phyloP scores from a whole-genome alignment of 2,329 filamentous ascomycete species.

The Coniochaeta prunicola region DNA sequence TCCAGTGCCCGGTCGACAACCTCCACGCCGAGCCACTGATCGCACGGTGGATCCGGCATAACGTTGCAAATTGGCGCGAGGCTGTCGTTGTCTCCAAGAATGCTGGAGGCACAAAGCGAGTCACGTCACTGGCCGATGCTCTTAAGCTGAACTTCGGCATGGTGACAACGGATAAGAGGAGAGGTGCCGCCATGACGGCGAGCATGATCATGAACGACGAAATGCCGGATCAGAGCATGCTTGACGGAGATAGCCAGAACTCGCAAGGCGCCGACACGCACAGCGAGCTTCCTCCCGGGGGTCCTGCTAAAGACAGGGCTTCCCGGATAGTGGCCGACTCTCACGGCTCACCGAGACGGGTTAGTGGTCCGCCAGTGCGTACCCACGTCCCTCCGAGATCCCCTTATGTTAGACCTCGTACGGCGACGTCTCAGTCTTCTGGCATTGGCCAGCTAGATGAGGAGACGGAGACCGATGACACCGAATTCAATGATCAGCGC shows the following conservation, averaged over 20 bases:
- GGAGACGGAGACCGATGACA: constrained; percentile 28
- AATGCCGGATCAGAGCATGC: constrained; percentile 37
- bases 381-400: constrained; percentile 19
- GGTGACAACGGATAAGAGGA: constrained; percentile 75
- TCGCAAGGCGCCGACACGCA: constrained; percentile 13
- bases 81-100: constrained; percentile 98
- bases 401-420: constrained; percentile 19
- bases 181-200: constrained; percentile 60
- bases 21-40: constrained; percentile 93
- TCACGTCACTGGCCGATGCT: constrained; percentile 91
- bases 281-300: constrained; percentile 16
- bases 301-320: constrained; percentile 12
- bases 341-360: constrained; percentile 34
- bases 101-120: constrained; percentile 91
- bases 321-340: constrained; percentile 31
- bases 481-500: constrained; percentile 68
- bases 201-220: constrained; percentile 71
- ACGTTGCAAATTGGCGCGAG: constrained; percentile 80
- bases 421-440: constrained; percentile 25
- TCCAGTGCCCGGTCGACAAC: constrained; percentile 95
- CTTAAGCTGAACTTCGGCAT: constrained; percentile 97
- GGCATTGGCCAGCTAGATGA: constrained; percentile 28
- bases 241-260: constrained; percentile 22
- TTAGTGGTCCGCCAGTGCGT: constrained; percentile 21
- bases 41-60: constrained; percentile 88